Evolutionary conservation across 371 early-diverging fungal genomes (phyloP), one percentile per base, ranked within the genome.

Genomic region (Mortierella sp.): DNA sequence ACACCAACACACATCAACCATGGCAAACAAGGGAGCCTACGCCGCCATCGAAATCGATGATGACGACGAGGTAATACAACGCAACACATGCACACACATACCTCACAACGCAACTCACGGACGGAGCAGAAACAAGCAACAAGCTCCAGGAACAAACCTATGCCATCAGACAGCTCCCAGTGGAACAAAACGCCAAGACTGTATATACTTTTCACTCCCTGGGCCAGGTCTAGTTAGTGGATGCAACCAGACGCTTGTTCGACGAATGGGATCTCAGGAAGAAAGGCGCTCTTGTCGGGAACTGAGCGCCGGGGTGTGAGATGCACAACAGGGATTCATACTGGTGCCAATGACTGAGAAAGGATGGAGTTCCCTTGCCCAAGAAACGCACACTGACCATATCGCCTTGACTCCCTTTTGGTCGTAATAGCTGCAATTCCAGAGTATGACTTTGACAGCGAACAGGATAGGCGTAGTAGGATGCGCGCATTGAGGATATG

Each of bases 31-130:
- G 18, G 82, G 82, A 32, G 82, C 79, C 65, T 86, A 86, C 73
- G 79, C 79, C 54, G 86, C 86, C 76, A 79, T 86, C 70, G 86
- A 86, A 76, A 82, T 86, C 44, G 86, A 86, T 75, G 86, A 86
- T 79, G 86, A 81, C 54, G 78, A 76, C 76, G 81, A 76, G 76
- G 41, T 55, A 58, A 72, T 1, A 49, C 16, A 38, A 38, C 21
- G 38, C 32, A 48, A 3, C 38, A 71, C n/a, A n/a, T 18, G 14
- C 46, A 54, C 35, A 7, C 48, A 6, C 35, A 27, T 3, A 41
- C 41, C 43, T 68, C 68, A 35, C 68, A 35, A 10, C 68, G 21
- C 68, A 35, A 10, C 38, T 38, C 41, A 21, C 2, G 41, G 43
- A 16, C 8, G 41, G 43, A 6, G 24, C 8, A 24, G 51, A 65